phyloP scores from a whole-genome alignment of 2,329 filamentous ascomycete species.

The Cryphonectria parasitica region DNA sequence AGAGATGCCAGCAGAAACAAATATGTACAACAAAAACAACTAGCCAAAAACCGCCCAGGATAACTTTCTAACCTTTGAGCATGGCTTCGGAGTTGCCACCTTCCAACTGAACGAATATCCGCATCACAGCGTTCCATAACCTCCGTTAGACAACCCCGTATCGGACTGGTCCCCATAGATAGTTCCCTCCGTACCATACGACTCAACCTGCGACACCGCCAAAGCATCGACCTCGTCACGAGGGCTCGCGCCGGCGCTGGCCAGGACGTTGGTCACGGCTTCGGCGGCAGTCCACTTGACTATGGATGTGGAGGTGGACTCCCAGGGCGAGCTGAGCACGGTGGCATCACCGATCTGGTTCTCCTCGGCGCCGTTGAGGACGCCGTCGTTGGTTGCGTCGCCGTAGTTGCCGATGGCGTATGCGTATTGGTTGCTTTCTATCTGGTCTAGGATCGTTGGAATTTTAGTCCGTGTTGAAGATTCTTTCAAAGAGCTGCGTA shows the following conservation, averaged over 20 bases:
- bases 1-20: neutral
- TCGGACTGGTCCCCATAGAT: constrained; percentile 34
- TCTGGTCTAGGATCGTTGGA: constrained; percentile 35
- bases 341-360: constrained; percentile 27
- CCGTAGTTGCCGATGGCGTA: constrained; percentile 48
- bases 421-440: constrained; percentile 46
- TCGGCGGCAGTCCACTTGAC: constrained; percentile 40
- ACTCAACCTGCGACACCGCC: constrained; percentile 33
- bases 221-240: constrained; percentile 36
- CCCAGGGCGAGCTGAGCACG: constrained; percentile 32
- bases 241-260: constrained; percentile 42
- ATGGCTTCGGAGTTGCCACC: neutral
- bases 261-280: constrained; percentile 41
- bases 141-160: constrained; percentile 35
- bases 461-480: too few relatives aligned
- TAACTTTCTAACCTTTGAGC: neutral
- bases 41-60: neutral
- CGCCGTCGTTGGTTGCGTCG: constrained; percentile 35
- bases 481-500: too few relatives aligned
- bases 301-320: constrained; percentile 29
- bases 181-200: constrained; percentile 32
- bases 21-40: neutral
- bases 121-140: constrained; percentile 33
- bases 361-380: constrained; percentile 29
- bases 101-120: neutral